These are phyloP conservation scores for Starmerella sirachaensis DNA, from an alignment of 805 yeast species.

Conservation along the genomic window DNA sequence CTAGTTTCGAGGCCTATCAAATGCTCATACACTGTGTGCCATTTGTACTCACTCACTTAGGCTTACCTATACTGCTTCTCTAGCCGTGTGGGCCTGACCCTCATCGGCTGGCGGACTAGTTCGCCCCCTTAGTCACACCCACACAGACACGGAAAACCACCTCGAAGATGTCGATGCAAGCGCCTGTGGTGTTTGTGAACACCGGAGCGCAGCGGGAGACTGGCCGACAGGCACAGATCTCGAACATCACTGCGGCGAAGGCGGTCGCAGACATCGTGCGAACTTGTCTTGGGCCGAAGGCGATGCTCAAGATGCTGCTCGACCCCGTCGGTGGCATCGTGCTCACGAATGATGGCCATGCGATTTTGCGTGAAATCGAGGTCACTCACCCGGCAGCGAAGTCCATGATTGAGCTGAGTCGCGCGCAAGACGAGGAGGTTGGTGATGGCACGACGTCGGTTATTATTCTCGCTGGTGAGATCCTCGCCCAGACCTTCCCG, in stretches of 20 bases:
- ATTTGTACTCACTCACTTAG: too few species aligned
- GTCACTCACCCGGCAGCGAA: constrained; percentile 96
- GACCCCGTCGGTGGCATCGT: constrained; percentile 95
- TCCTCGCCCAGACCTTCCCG: constrained; percentile 88
- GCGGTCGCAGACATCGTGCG: constrained; percentile 96
- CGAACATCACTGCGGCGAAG: constrained; percentile 98
- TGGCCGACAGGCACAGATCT: constrained; percentile 93
- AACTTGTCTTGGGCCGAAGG: constrained; percentile 97
- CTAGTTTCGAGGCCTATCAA: too few species aligned
- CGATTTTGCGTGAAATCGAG: constrained; percentile 91
- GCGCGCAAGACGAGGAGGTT: constrained; percentile 97
- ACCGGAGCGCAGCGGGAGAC: constrained; percentile 86
- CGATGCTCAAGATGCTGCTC: constrained; percentile 93
- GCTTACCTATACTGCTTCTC: too few species aligned
- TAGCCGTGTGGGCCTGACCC: too few species aligned
- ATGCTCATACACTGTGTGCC: too few species aligned
- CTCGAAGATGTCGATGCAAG: constrained; percentile 43
- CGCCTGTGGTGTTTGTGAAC: constrained; percentile 75
- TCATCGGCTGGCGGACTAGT: background rate
- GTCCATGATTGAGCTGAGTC: constrained; percentile 89
- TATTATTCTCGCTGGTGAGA: constrained; percentile 92
- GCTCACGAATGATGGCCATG: constrained; percentile 96
- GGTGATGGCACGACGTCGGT: constrained; percentile 99
- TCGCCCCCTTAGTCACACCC: background rate
- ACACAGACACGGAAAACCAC: background rate